Evolutionary conservation across 768 basidiomycete species (phyloP).

Genomic region (Rhizopogon vinicolor): DNA sequence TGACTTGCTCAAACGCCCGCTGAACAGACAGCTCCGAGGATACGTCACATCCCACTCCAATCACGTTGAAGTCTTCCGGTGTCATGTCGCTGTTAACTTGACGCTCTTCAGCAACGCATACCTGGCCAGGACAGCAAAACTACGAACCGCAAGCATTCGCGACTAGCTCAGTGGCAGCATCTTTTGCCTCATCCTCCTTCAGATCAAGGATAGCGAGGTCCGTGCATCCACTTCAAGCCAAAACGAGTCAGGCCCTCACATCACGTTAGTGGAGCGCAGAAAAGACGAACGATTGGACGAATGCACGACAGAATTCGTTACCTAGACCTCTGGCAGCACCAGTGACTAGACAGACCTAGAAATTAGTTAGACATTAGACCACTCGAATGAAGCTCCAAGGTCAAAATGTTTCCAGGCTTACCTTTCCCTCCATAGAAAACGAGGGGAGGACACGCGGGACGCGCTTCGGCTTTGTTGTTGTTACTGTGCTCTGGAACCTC

Average conservation of each 20-base stretch:
- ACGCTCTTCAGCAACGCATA: conserved; percentile 22
- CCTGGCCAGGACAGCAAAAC: conserved; percentile 15
- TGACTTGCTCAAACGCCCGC: conserved; percentile 60
- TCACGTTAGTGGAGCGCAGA: neutral
- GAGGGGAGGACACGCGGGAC: conserved; percentile 55
- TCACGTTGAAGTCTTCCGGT: conserved; percentile 54
- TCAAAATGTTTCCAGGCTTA: conserved; percentile 18
- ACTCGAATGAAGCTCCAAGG: neutral
- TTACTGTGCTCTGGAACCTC: conserved; percentile 24
- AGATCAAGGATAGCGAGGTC: conserved; percentile 80
- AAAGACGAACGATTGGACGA: conserved; percentile 65
- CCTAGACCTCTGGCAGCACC: conserved; percentile 92
- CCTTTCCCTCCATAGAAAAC: conserved; percentile 80
- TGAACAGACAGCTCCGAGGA: conserved; percentile 77
- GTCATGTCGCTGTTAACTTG: conserved; percentile 52
- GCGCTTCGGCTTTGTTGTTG: conserved; percentile 6
- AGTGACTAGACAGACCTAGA: conserved; percentile 85
- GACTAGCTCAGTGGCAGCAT: conserved; percentile 66
- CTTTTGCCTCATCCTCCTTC: conserved; percentile 59
- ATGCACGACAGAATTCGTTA: conserved; percentile 85
- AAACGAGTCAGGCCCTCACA: conserved; percentile 4
- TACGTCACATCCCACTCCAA: conserved; percentile 86
- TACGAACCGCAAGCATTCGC: conserved; percentile 46
- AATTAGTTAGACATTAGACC: neutral
- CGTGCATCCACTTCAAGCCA: conserved; percentile 63